Conservation (phyloP, 805 yeast genomes). For the Kodamaea nitidulidarum region DNA sequence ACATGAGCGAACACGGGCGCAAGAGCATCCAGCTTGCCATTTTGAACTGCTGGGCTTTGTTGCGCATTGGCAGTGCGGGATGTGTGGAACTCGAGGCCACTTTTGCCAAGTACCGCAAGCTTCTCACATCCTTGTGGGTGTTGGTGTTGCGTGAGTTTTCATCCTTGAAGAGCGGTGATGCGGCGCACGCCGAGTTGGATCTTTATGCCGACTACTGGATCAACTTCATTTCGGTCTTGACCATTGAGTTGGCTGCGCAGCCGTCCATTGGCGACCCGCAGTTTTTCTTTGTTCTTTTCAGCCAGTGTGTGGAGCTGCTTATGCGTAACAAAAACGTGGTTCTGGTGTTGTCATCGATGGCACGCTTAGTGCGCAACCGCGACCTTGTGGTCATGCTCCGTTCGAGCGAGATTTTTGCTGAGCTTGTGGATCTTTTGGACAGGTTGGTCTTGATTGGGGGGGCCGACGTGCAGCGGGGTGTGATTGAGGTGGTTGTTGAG, state of each 20-base stretch:
- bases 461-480: conserved; percentile 47
- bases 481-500: conserved; percentile 20
- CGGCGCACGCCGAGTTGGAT: conserved; percentile 38
- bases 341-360: conserved; percentile 45
- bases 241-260: conserved; percentile 55
- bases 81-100: conserved; percentile 43
- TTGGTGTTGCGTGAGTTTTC: conserved; percentile 71
- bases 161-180: conserved; percentile 43
- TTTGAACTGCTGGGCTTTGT: conserved; percentile 70
- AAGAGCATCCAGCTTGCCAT: conserved; percentile 56
- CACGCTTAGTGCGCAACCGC: conserved; percentile 51
- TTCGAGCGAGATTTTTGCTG: conserved; percentile 66
- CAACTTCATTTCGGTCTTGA: conserved; percentile 70
- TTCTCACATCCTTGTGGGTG: conserved; percentile 77
- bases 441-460: conserved; percentile 60
- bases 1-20: conserved; percentile 41
- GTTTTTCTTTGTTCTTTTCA: conserved; percentile 74
- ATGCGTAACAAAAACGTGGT: conserved; percentile 46
- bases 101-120: conserved; percentile 51
- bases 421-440: conserved; percentile 71
- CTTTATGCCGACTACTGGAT: conserved; percentile 65
- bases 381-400: conserved; percentile 58
- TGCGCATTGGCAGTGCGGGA: conserved; percentile 35
- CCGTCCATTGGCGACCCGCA: conserved; percentile 48
- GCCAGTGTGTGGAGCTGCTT: conserved; percentile 77